Conservation (phyloP, 179 eudicot genomes). For the Beta corolliflora region DNA sequence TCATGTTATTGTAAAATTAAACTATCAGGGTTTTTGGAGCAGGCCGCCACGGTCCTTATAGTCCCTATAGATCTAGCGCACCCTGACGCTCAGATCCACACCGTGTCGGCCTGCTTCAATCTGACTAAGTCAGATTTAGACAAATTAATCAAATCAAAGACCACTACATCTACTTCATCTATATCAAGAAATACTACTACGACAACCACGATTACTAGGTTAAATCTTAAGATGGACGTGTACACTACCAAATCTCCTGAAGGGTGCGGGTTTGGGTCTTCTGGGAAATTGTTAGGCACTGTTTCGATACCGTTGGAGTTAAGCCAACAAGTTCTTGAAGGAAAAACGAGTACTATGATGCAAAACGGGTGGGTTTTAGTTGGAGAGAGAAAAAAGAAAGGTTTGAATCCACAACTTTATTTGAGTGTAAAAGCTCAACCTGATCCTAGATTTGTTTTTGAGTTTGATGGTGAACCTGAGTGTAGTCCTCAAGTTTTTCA, state of each 20-base stretch:
- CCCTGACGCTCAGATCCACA: constrained; percentile 25
- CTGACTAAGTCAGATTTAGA: constrained; percentile 47
- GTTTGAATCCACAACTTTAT: constrained; percentile 40
- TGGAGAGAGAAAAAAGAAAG: constrained; percentile 27
- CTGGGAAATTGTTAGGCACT: constrained; percentile 45
- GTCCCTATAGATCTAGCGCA: constrained; percentile 23
- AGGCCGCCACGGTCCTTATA: constrained; percentile 35
- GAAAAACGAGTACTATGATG: constrained; percentile 37
- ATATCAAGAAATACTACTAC: neutral
- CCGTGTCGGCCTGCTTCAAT: constrained; percentile 48
- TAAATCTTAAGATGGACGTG: constrained; percentile 41
- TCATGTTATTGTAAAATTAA: constrained; percentile 55
- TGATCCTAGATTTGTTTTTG: constrained; percentile 85
- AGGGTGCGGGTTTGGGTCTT: constrained; percentile 31
- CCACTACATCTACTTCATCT: neutral
- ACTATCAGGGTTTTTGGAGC: constrained; percentile 41
- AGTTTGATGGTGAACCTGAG: constrained; percentile 84
- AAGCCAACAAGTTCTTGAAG: constrained; percentile 32
- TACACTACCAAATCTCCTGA: constrained; percentile 18
- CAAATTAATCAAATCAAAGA: constrained; percentile 19
- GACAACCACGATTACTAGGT: neutral
- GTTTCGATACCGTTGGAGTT: constrained; percentile 46
- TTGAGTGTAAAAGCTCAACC: constrained; percentile 64
- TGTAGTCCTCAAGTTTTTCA: constrained; percentile 93
- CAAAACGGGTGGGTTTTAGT: constrained; percentile 73